These are phyloP conservation scores for Calonectria pteridis DNA, from an alignment of 2,329 filamentous ascomycete genomes.

Conservation along the genomic window DNA sequence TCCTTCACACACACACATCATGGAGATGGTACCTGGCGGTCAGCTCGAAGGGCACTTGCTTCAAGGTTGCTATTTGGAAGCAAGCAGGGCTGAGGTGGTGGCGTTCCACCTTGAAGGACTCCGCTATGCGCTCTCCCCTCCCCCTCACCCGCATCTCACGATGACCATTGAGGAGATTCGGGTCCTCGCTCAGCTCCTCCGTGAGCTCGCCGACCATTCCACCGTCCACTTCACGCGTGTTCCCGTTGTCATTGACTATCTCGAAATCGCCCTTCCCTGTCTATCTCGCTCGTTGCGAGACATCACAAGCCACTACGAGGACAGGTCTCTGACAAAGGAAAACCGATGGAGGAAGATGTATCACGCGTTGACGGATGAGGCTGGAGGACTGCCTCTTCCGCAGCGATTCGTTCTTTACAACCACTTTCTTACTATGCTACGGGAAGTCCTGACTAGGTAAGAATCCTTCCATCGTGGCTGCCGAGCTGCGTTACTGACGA, in stretches of 20 bases:
- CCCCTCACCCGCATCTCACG: conserved; percentile 61
- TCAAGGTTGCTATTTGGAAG: conserved; percentile 66
- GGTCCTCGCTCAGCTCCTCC: conserved; percentile 59
- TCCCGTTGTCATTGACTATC: conserved; percentile 65
- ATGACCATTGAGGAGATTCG: conserved; percentile 62
- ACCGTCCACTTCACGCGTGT: conserved; percentile 64
- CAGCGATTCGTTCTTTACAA: conserved; percentile 69
- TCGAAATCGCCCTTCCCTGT: conserved; percentile 69
- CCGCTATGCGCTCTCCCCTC: conserved; percentile 57
- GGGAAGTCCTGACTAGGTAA: conserved; percentile 65
- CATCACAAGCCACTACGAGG: conserved; percentile 65
- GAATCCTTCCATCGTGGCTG: conserved; percentile 20
- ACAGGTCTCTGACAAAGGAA: conserved; percentile 60
- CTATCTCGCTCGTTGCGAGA: conserved; percentile 65
- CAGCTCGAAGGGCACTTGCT: conserved; percentile 56
- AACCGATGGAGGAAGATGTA: conserved; percentile 71
- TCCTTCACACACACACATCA: conserved; percentile 32
- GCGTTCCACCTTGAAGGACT: conserved; percentile 63
- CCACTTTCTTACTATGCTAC: conserved; percentile 63
- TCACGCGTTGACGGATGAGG: conserved; percentile 66
- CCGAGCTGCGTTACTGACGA: conserved; percentile 20
- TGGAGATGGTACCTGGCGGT: conserved; percentile 47
- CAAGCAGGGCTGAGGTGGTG: conserved; percentile 64
- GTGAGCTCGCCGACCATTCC: conserved; percentile 67
- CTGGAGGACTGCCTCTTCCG: conserved; percentile 62